Evolutionary conservation across 1,284 basidiomycete species (phyloP).

Genomic region (Cutaneotrichosporon curvatum): DNA sequence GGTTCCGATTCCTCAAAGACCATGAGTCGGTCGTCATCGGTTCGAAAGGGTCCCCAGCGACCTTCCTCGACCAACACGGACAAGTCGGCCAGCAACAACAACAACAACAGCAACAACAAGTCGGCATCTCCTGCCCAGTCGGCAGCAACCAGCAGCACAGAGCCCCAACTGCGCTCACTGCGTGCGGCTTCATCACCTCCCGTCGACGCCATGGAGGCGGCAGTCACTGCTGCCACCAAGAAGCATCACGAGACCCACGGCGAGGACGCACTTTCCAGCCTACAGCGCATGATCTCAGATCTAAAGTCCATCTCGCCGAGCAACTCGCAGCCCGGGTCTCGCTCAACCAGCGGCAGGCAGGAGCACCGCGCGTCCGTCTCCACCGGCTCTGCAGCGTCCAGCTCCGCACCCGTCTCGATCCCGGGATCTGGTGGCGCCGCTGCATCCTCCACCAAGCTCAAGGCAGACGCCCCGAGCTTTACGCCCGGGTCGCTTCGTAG

Average conservation of each 20-base stretch:
- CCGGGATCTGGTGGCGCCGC: constrained; percentile 6
- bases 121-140: too few relatives aligned
- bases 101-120: too few relatives aligned
- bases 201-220: constrained; percentile 37
- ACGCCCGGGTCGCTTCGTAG: constrained; percentile 26
- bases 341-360: constrained; percentile 19
- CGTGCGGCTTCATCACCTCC: constrained; percentile 29
- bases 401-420: constrained; percentile 10
- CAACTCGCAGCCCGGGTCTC: constrained; percentile 16
- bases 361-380: background rate
- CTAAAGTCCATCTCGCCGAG: constrained; percentile 34
- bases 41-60: constrained; percentile 3
- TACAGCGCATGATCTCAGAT: constrained; percentile 44
- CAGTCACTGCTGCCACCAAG: constrained; percentile 33
- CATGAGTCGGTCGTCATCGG: background rate
- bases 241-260: constrained; percentile 28
- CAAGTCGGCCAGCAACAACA: constrained; percentile 4
- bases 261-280: constrained; percentile 33
- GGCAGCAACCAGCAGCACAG: constrained; percentile 18
- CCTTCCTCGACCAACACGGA: constrained; percentile 12
- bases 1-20: background rate
- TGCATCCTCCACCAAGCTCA: constrained; percentile 31
- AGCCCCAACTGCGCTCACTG: constrained; percentile 21
- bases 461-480: constrained; percentile 45
- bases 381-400: background rate